Base-by-base conservation (phyloP, 768 basidiomycete species). In the Suillus americanus region DNA sequence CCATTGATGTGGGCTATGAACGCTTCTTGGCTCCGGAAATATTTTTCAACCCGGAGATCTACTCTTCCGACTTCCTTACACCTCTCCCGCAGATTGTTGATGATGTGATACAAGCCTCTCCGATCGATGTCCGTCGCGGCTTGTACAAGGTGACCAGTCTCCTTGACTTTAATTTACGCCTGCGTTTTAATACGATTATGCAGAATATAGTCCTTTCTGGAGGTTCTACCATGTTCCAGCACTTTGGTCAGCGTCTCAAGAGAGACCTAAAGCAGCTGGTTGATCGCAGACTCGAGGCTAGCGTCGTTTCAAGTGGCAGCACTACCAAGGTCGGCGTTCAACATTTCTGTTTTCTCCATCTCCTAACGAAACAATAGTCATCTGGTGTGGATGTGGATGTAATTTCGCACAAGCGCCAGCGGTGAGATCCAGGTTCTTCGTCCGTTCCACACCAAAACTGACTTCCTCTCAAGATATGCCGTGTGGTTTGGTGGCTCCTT, bases 21-120 rank as follows among this genome's bases (percentile, higher is more conserved):
- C 94, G 97, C 30, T 99, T 99, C 86, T 88, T 99, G 61, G 97
- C 97, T 6, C 96, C 97, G 6, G 97, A 99, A 77, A 97, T 99
- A 72, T 99, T 99, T 82, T 99, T 98, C 86, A 99, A 99, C 80
- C 97, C 97, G 16, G 97, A 99, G 77, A 98, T 99, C 69, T 92
- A 92, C 77, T 97, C 95, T 0, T 96, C 94, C 46, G 97, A 99
- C 77, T 98, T 98, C 84, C 78, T 99, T 67, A 98, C 96, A 5
- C 97, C 97, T 10, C 85, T 99, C 4, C 95, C 97, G 0, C 88
- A 97, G 66, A 94, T 99, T 62, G 97, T 99, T 63, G 97, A 99
- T 71, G 88, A 89, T 64, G 96, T 97, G 62, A 98, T 99, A 67
- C 94, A 95, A 76, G 85, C 91, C 64, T 96, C 94, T 7, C 97